Conservation (phyloP, 2,329 filamentous ascomycete species). For the Aspergillus sp. region DNA sequence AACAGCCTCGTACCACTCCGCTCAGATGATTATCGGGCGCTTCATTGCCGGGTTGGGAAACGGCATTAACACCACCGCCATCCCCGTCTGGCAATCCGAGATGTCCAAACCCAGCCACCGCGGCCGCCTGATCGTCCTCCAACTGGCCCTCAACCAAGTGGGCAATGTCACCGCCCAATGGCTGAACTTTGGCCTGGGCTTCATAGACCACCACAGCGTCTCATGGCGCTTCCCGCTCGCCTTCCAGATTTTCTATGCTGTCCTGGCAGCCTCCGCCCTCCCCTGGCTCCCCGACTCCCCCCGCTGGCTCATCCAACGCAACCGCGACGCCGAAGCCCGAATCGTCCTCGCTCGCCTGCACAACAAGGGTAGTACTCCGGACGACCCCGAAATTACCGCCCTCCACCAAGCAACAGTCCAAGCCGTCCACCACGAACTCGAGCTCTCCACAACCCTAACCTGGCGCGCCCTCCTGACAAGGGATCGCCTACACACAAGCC, state of each 20-base stretch:
- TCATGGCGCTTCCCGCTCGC: constrained; percentile 38
- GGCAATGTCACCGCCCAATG: not conserved
- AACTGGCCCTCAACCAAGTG: not conserved
- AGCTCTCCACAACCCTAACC: no score
- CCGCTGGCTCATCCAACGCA: constrained; percentile 56
- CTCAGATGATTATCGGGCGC: not conserved
- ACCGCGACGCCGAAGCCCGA: constrained; percentile 38
- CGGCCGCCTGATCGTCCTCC: not conserved
- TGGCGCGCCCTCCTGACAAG: not conserved
- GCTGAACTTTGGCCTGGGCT: not conserved
- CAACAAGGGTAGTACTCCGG: no score
- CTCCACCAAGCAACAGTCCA: no score
- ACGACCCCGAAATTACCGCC: no score
- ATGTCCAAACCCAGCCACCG: constrained; percentile 1
- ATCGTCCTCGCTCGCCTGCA: no score
- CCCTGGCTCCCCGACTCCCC: constrained; percentile 55
- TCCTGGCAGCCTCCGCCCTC: constrained; percentile 20
- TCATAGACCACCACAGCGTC: constrained; percentile 11
- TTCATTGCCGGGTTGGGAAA: constrained; percentile 52
- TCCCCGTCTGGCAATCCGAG: constrained; percentile 51
- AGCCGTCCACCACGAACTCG: no score
- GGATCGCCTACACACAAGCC: not conserved
- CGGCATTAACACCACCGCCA: constrained; percentile 55
- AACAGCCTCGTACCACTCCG: not conserved
- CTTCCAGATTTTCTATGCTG: constrained; percentile 30